Conservation (phyloP, 306 rosid genomes). For the Fragaria vesca region DNA sequence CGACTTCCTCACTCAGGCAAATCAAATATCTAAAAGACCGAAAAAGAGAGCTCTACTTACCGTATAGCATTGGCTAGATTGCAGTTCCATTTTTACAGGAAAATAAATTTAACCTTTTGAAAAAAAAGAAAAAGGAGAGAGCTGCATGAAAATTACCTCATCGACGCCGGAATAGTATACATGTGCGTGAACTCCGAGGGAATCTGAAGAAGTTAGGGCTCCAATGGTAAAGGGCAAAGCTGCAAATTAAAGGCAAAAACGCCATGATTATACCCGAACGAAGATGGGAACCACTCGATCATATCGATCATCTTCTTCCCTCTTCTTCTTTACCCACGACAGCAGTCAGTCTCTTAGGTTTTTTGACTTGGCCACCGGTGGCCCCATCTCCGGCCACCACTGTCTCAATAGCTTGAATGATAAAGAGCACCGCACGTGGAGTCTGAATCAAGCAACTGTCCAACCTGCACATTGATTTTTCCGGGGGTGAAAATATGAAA, state of each 20-base stretch:
- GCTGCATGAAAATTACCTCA: background rate
- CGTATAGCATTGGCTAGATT: background rate
- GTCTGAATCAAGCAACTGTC: constrained; percentile 81
- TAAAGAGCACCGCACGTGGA: constrained; percentile 81
- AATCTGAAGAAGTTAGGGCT: constrained; percentile 15
- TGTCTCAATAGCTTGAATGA: constrained; percentile 70
- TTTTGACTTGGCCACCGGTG: constrained; percentile 49
- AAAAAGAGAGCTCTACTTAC: background rate
- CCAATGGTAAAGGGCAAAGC: constrained; percentile 28
- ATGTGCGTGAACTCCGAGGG: background rate
- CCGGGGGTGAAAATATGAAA: background rate
- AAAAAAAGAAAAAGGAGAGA: too few species aligned
- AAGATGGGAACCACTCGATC: constrained; percentile 64
- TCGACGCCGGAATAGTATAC: background rate
- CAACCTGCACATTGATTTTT: constrained; percentile 36
- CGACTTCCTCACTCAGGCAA: background rate
- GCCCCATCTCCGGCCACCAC: constrained; percentile 59
- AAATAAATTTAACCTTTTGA: background rate
- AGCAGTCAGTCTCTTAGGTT: constrained; percentile 27
- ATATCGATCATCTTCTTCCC: constrained; percentile 16
- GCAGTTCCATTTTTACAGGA: background rate
- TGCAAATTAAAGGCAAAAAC: constrained; percentile 27
- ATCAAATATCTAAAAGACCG: background rate
- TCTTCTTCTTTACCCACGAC: background rate
- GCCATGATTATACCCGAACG: constrained; percentile 60